These are phyloP conservation scores for Geotrichum candidum DNA, from an alignment of 1,139 yeast species.

Conservation along the genomic window DNA sequence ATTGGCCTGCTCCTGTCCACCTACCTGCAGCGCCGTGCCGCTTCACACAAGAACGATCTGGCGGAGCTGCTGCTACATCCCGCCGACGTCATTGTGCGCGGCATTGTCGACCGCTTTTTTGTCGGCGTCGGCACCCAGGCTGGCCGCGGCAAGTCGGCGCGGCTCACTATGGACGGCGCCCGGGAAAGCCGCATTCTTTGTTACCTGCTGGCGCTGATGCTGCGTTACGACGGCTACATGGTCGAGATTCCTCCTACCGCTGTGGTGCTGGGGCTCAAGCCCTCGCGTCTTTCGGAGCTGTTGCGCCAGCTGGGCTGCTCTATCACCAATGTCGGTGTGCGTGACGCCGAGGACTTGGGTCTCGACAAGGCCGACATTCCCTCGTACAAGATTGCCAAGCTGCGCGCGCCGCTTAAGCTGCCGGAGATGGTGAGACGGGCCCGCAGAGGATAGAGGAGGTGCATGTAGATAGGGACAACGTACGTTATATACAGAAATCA, in stretches of 20 bases:
- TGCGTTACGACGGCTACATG: constrained; percentile 71
- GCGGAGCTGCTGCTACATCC: constrained; percentile 60
- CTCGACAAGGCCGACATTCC: constrained; percentile 59
- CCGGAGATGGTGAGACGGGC: constrained; percentile 78
- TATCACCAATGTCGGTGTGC: constrained; percentile 66
- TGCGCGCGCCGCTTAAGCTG: constrained; percentile 82
- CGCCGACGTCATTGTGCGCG: constrained; percentile 68
- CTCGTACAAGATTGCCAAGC: constrained; percentile 69
- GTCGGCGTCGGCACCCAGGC: constrained; percentile 44
- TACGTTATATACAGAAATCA: background rate
- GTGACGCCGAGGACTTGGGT: constrained; percentile 82
- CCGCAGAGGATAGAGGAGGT: constrained; percentile 30
- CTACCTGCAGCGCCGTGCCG: constrained; percentile 63
- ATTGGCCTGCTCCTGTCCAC: constrained; percentile 75
- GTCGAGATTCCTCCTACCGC: constrained; percentile 79
- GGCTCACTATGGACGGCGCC: constrained; percentile 75
- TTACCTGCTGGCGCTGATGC: constrained; percentile 61
- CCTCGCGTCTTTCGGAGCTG: constrained; percentile 61
- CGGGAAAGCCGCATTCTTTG: constrained; percentile 82
- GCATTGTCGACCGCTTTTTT: constrained; percentile 52
- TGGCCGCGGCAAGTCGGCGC: constrained; percentile 33
- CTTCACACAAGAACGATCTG: constrained; percentile 54
- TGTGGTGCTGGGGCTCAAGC: constrained; percentile 76
- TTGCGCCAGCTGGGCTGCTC: constrained; percentile 79
- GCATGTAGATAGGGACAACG: background rate